Conservation (phyloP, 768 basidiomycete species). For the Lactarius trivialis region DNA sequence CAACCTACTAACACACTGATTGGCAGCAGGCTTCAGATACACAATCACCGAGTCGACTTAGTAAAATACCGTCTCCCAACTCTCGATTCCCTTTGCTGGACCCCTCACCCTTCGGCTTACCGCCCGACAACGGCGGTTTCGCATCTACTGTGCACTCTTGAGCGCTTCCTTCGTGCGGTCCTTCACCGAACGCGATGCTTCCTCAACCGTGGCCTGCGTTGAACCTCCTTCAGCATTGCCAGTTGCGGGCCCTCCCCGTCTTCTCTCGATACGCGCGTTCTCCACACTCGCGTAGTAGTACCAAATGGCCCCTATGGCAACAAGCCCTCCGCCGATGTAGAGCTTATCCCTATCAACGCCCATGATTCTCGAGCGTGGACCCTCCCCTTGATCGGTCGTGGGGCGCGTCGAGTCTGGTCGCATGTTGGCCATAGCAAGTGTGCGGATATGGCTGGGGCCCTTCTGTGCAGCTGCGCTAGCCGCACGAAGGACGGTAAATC, state of each 20-base stretch:
- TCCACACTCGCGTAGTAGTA: conserved; percentile 21
- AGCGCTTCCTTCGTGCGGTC: neutral
- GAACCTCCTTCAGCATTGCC: neutral
- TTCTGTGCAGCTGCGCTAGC: neutral
- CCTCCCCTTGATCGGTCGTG: conserved; percentile 1
- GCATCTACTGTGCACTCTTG: neutral
- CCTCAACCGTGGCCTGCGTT: conserved; percentile 7
- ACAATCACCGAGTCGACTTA: neutral
- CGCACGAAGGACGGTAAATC: neutral
- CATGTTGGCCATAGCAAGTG: conserved; percentile 3
- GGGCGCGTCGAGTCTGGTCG: conserved; percentile 5
- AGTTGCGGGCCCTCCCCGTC: neutral
- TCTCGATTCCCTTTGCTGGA: neutral
- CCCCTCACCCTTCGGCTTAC: neutral
- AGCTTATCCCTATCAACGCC: conserved; percentile 3
- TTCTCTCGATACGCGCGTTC: conserved; percentile 14
- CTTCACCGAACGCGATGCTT: neutral
- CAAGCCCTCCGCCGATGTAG: conserved; percentile 19
- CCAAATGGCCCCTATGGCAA: conserved; percentile 14
- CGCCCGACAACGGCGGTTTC: neutral
- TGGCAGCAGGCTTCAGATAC: neutral
- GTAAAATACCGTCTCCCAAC: neutral
- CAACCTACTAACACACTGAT: neutral
- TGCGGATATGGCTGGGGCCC: neutral
- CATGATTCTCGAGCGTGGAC: neutral